A percentile compares a stretch with the other conserved stretches of the same genome.
These are phyloP conservation scores for Pythium diclinum DNA, from an alignment of 352 stramenopile species.

Conservation along the genomic window DNA sequence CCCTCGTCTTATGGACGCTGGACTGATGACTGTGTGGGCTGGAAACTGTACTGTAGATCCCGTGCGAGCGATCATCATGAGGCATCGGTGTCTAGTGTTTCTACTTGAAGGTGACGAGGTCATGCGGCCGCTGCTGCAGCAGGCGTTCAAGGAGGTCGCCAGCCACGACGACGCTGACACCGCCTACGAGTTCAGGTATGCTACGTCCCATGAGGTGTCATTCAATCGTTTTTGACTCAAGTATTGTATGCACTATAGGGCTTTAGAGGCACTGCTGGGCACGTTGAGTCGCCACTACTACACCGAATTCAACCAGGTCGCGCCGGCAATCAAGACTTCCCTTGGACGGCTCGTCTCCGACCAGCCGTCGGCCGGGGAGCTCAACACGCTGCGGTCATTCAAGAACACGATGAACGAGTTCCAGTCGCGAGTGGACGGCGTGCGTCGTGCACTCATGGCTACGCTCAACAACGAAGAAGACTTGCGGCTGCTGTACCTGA, in stretches of 20 bases:
- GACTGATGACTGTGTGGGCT: not conserved
- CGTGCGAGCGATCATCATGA: constrained; percentile 63
- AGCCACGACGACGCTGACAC: constrained; percentile 38
- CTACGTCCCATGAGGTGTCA: not conserved
- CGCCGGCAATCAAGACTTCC: constrained; percentile 36
- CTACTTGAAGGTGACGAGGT: constrained; percentile 47
- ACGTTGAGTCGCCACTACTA: constrained; percentile 49
- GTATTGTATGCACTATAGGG: constrained; percentile 21
- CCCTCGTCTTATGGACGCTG: not conserved
- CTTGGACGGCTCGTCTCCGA: constrained; percentile 45
- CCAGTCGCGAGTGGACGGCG: constrained; percentile 53
- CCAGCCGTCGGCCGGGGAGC: constrained; percentile 38
- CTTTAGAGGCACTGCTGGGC: constrained; percentile 36
- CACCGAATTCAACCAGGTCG: constrained; percentile 37
- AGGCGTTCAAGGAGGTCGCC: constrained; percentile 43
- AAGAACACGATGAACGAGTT: constrained; percentile 82
- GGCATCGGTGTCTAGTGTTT: constrained; percentile 56
- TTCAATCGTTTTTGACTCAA: too few species aligned
- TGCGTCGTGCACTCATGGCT: constrained; percentile 64
- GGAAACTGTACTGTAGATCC: constrained; percentile 34
- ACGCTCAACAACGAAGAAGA: constrained; percentile 73
- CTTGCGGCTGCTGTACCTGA: constrained; percentile 62
- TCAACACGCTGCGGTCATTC: constrained; percentile 61
- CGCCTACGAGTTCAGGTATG: constrained; percentile 61
- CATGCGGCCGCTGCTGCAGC: constrained; percentile 45